These are phyloP conservation scores for Mucor racemosus DNA, from an alignment of 371 early-diverging fungal genomes.

Conservation along the genomic window DNA sequence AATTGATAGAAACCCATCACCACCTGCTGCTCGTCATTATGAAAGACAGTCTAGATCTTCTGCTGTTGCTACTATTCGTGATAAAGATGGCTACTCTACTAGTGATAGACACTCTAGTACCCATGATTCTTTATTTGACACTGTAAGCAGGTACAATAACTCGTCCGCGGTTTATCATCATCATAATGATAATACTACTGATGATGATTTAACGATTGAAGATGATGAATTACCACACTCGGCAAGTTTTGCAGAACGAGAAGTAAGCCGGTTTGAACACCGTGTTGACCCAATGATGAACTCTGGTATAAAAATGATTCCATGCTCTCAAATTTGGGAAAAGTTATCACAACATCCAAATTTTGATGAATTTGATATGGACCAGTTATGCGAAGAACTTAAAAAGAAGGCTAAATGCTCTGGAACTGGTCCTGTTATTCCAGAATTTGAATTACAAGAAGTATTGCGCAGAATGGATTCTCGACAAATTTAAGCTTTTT, in stretches of 20 bases:
- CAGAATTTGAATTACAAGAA: slow-evolving; percentile 48
- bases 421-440: slow-evolving; percentile 59
- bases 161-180: not conserved
- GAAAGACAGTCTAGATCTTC: not conserved
- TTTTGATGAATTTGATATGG: slow-evolving; percentile 53
- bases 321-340: slow-evolving; percentile 60
- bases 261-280: slow-evolving; percentile 24
- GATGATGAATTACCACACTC: slow-evolving; percentile 4
- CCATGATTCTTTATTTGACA: not conserved
- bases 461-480: slow-evolving; percentile 25
- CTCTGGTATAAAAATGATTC: slow-evolving; percentile 29
- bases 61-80: not conserved
- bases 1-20: slow-evolving; percentile 8
- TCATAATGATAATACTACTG: not conserved
- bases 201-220: slow-evolving; percentile 10
- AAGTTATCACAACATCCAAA: slow-evolving; percentile 58
- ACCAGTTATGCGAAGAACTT: slow-evolving; percentile 48
- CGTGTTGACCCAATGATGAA: slow-evolving; percentile 10
- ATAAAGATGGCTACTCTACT: slow-evolving; percentile 5
- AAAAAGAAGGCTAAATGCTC: slow-evolving; percentile 63
- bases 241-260: slow-evolving; percentile 24
- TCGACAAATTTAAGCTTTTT: slow-evolving; percentile 5
- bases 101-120: not conserved
- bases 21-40: not conserved
- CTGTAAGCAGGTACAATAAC: not conserved